Evolutionary conservation across 768 basidiomycete species (phyloP).

Genomic region (Podaxis sp.): DNA sequence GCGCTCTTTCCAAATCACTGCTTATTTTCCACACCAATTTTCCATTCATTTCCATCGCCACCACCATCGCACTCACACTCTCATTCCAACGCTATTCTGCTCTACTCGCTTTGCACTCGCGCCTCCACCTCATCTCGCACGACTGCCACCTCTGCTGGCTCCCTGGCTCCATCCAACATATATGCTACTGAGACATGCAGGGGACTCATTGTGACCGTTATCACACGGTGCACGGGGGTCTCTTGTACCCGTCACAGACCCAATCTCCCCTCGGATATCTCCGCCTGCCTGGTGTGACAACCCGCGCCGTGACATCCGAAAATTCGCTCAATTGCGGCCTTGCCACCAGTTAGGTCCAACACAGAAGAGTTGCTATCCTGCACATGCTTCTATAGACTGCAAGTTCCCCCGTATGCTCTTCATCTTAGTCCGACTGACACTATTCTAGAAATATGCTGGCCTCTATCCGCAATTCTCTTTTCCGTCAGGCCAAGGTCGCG

Average conservation of each 20-base stretch:
- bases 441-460: conserved; percentile 9
- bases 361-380: neutral
- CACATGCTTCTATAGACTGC: conserved; percentile 1
- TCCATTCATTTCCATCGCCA: neutral
- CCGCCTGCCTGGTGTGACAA: conserved; percentile 11
- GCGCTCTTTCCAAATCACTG: neutral
- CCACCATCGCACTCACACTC: neutral
- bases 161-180: neutral
- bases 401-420: neutral
- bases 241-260: conserved; percentile 9
- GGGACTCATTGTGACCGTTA: conserved; percentile 5
- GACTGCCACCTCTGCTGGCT: neutral
- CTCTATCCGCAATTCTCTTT: conserved; percentile 7
- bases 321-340: neutral
- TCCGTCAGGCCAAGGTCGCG: neutral
- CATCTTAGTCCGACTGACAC: neutral
- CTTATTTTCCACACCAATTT: neutral
- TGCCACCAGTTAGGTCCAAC: neutral
- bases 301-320: conserved; percentile 4
- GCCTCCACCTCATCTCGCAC: neutral
- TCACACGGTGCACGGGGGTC: conserved; percentile 25
- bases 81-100: neutral
- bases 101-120: neutral
- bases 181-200: conserved; percentile 3
- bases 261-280: conserved; percentile 16